These are phyloP conservation scores for Coffea humblotiana DNA, from an alignment of 305 asterid species.

Conservation along the genomic window DNA sequence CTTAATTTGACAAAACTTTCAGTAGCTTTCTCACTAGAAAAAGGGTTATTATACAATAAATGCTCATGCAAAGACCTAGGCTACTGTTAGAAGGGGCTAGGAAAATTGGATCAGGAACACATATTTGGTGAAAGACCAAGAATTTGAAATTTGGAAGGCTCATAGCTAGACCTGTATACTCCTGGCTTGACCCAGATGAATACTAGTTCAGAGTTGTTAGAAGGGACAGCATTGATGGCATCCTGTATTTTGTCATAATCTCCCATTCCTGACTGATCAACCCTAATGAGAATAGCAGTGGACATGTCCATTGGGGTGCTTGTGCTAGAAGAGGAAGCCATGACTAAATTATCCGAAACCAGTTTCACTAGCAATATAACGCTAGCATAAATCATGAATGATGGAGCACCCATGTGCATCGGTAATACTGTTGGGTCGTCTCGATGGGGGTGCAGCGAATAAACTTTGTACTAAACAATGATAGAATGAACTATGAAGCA, in stretches of 20 bases:
- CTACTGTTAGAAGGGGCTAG: neutral
- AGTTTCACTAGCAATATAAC: slow-evolving; percentile 9
- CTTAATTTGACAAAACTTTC: too few species aligned
- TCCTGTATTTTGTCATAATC: slow-evolving; percentile 44
- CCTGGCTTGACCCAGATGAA: slow-evolving; percentile 52
- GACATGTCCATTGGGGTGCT: slow-evolving; percentile 25
- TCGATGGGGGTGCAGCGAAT: slow-evolving; percentile 25
- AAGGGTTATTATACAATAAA: too few species aligned
- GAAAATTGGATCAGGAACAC: neutral
- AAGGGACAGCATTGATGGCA: slow-evolving; percentile 47
- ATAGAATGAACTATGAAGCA: slow-evolving; percentile 18
- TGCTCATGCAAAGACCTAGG: neutral
- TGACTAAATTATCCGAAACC: slow-evolving; percentile 15
- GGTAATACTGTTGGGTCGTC: neutral
- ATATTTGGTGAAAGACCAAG: neutral
- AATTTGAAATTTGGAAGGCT: too few species aligned
- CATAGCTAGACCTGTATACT: slow-evolving; percentile 32
- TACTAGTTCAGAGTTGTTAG: slow-evolving; percentile 32
- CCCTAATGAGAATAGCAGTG: slow-evolving; percentile 42
- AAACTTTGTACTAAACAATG: slow-evolving; percentile 17
- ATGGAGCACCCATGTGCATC: slow-evolving; percentile 39
- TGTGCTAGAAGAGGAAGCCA: slow-evolving; percentile 28
- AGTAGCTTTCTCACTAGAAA: too few species aligned
- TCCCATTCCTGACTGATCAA: slow-evolving; percentile 46
- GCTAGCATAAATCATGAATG: slow-evolving; percentile 11